Percentiles rank a stretch among this genome's conserved stretches.
Evolutionary conservation across 2,329 filamentous ascomycete genomes (phyloP).

Genomic region (Xylaria sp.): DNA sequence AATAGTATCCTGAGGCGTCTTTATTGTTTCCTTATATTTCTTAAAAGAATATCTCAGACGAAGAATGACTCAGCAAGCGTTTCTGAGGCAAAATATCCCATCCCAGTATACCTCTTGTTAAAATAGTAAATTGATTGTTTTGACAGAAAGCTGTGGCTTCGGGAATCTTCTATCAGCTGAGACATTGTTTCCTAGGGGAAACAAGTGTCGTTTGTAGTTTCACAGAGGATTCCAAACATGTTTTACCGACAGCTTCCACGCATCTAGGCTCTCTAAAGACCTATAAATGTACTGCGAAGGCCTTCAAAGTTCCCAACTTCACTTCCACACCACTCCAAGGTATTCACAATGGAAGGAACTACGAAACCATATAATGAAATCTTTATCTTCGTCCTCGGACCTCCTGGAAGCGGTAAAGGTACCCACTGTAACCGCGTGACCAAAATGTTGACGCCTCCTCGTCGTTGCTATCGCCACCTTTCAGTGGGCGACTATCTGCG

Average conservation of each 20-base stretch:
- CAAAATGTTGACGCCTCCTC: background rate
- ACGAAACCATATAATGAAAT: background rate
- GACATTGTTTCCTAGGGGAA: background rate
- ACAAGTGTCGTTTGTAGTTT: background rate
- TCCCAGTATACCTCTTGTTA: background rate
- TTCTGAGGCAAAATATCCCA: background rate
- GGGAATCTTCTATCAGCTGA: background rate
- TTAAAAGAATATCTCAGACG: too few species aligned
- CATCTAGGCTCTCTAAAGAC: too few species aligned
- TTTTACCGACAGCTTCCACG: background rate
- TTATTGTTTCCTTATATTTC: too few species aligned
- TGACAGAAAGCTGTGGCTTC: background rate
- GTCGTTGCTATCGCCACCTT: constrained; percentile 28
- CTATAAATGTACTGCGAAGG: background rate
- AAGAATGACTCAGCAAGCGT: background rate
- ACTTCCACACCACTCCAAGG: background rate
- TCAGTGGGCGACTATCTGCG: constrained; percentile 39
- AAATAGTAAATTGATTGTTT: background rate
- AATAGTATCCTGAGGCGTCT: too few species aligned
- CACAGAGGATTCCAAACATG: background rate
- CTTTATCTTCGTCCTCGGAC: constrained; percentile 41
- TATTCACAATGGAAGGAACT: constrained; percentile 19
- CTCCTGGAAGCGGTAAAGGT: constrained; percentile 41
- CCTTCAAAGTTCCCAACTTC: background rate
- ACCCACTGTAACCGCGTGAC: constrained; percentile 34